A percentile compares a stretch with the other conserved stretches of the same genome.
phyloP scores from a whole-genome alignment of 116 monocot genomes.

The Papilionanthe hybrid region DNA sequence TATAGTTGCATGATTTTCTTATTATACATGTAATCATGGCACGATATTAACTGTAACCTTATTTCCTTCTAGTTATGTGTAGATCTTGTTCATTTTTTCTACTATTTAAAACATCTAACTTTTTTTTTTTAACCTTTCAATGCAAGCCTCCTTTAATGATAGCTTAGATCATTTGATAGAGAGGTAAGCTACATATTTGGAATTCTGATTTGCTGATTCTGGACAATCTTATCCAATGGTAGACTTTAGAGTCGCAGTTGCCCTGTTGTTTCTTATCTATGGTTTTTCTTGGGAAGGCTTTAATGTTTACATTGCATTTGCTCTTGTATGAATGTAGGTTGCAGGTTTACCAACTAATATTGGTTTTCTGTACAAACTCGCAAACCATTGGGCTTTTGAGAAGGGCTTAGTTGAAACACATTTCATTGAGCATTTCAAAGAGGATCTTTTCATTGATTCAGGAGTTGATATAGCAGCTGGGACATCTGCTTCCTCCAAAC shows the following conservation, averaged over 20 bases:
- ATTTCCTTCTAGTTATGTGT: background rate
- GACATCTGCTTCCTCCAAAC: slow-evolving; percentile 34
- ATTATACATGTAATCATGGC: background rate
- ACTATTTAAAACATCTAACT: background rate
- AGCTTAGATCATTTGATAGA: too few species aligned
- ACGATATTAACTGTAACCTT: background rate
- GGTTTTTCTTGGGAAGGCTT: background rate
- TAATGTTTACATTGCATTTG: background rate
- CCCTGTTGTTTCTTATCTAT: background rate
- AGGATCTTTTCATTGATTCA: slow-evolving; percentile 54
- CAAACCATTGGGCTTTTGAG: slow-evolving; percentile 85
- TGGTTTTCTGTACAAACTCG: slow-evolving; percentile 70
- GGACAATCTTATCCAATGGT: background rate
- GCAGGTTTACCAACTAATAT: slow-evolving; percentile 97
- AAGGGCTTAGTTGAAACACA: slow-evolving; percentile 90
- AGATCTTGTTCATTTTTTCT: background rate
- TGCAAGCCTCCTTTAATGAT: too few species aligned
- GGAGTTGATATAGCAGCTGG: slow-evolving; percentile 18
- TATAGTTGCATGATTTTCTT: background rate
- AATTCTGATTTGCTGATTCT: background rate
- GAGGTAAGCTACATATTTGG: background rate
- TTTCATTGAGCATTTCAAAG: slow-evolving; percentile 82
- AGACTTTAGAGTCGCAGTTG: background rate
- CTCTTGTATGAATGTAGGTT: slow-evolving; percentile 45
- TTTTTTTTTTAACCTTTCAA: background rate